These are phyloP conservation scores for Boletus tomentosulus DNA, from an alignment of 768 basidiomycete species.

Conservation along the genomic window DNA sequence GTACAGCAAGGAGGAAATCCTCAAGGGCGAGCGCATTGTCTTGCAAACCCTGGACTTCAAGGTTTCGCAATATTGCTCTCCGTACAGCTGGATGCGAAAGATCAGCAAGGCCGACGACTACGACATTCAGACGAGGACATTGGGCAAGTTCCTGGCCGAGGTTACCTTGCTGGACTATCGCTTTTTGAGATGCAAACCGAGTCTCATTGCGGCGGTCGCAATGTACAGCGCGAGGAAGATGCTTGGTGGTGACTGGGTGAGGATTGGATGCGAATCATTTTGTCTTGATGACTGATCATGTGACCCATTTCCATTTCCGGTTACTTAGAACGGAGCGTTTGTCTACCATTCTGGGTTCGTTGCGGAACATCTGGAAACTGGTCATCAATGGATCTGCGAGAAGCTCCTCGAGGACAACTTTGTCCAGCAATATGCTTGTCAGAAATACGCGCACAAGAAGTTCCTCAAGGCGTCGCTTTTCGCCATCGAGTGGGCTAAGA, in stretches of 20 bases:
- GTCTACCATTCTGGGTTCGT: constrained; percentile 91
- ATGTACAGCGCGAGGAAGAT: constrained; percentile 96
- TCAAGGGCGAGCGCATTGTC: constrained; percentile 97
- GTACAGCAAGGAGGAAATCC: constrained; percentile 91
- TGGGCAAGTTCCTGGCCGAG: constrained; percentile 97
- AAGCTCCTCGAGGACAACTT: constrained; percentile 79
- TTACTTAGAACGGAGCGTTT: constrained; percentile 77
- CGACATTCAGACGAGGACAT: constrained; percentile 93
- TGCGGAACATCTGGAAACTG: constrained; percentile 79
- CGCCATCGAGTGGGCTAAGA: constrained; percentile 71
- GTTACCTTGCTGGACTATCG: constrained; percentile 90
- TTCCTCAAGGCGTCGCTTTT: constrained; percentile 89
- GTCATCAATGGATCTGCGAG: constrained; percentile 78
- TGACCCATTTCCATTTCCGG: constrained; percentile 29
- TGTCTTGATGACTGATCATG: constrained; percentile 21
- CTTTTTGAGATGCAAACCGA: constrained; percentile 91
- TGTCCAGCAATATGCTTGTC: constrained; percentile 81
- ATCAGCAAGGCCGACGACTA: constrained; percentile 99
- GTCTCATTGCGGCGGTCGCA: constrained; percentile 88
- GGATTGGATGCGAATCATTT: constrained; percentile 33
- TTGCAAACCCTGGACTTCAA: constrained; percentile 93
- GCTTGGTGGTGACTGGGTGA: constrained; percentile 94
- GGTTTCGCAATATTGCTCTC: constrained; percentile 96
- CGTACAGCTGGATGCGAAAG: constrained; percentile 97
- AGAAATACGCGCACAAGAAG: constrained; percentile 97